A percentile compares a stretch with the other conserved stretches of the same genome.
phyloP scores from a whole-genome alignment of 108 stramenopile species.

The Aurantiochytrium sp. region DNA sequence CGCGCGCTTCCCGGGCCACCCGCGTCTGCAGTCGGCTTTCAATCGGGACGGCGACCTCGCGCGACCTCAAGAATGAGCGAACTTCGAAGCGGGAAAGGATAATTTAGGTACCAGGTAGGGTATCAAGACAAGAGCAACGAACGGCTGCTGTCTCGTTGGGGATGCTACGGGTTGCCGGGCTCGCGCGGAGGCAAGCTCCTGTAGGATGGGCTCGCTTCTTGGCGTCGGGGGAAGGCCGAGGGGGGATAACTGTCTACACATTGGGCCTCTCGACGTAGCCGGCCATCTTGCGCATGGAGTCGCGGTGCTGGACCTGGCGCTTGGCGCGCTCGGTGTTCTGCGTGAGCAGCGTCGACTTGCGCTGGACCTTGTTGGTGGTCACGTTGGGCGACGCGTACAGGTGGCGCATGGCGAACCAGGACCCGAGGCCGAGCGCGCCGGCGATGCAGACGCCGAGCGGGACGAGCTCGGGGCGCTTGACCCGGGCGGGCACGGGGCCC shows the following conservation, averaged over 20 bases:
- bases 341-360: conserved; percentile 6
- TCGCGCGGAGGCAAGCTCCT: too few relatives aligned
- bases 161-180: too few relatives aligned
- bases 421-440: background rate
- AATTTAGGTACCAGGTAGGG: too few relatives aligned
- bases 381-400: background rate
- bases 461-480: background rate
- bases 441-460: background rate
- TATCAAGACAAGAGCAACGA: too few relatives aligned
- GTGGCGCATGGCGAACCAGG: background rate
- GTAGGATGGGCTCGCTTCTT: too few relatives aligned
- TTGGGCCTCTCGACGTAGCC: background rate
- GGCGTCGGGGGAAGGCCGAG: too few relatives aligned
- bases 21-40: too few relatives aligned
- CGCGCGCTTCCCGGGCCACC: too few relatives aligned
- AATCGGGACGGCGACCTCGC: too few relatives aligned
- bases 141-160: too few relatives aligned
- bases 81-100: too few relatives aligned
- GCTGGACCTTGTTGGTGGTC: background rate
- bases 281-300: conserved; percentile 17
- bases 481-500: background rate
- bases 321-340: background rate
- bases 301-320: background rate
- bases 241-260: background rate
- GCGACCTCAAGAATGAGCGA: too few relatives aligned